Conservation (phyloP, 2,329 filamentous ascomycete genomes). For the Sclerotinia minor region DNA sequence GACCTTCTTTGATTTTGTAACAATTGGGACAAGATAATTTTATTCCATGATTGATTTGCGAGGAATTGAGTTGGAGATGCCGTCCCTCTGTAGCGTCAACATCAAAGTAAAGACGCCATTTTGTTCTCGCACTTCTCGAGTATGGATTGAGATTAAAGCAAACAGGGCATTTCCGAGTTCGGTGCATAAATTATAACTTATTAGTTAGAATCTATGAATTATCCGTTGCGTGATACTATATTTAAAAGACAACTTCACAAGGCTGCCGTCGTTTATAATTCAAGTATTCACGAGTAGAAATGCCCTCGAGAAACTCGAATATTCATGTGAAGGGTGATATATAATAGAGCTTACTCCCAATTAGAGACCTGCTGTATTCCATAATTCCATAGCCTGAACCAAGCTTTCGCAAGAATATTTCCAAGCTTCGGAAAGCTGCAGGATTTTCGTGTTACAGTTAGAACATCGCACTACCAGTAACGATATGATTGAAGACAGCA, state of each 20-base stretch:
- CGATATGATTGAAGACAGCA: not conserved
- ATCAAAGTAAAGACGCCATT: not conserved
- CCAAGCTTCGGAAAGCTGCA: not conserved
- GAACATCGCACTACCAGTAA: not conserved
- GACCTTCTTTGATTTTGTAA: not conserved
- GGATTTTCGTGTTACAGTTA: not conserved
- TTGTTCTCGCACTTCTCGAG: not conserved
- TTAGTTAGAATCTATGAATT: too few species aligned
- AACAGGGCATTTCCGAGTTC: not conserved
- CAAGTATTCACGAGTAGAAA: not conserved
- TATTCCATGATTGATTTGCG: not conserved
- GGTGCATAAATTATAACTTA: not conserved
- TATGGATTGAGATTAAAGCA: not conserved
- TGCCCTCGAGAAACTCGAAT: not conserved
- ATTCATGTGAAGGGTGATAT: not conserved
- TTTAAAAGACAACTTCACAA: too few species aligned
- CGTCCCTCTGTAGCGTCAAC: not conserved
- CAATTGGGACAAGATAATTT: not conserved
- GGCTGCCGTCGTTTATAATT: not conserved
- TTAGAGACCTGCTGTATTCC: too few species aligned
- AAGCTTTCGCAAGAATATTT: not conserved
- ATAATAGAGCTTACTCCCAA: not conserved
- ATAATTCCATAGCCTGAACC: not conserved
- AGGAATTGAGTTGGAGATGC: not conserved
- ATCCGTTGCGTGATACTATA: too few species aligned